These are phyloP conservation scores for Ceratocystis smalleyi DNA, from an alignment of 2,329 filamentous ascomycete species.

Conservation along the genomic window DNA sequence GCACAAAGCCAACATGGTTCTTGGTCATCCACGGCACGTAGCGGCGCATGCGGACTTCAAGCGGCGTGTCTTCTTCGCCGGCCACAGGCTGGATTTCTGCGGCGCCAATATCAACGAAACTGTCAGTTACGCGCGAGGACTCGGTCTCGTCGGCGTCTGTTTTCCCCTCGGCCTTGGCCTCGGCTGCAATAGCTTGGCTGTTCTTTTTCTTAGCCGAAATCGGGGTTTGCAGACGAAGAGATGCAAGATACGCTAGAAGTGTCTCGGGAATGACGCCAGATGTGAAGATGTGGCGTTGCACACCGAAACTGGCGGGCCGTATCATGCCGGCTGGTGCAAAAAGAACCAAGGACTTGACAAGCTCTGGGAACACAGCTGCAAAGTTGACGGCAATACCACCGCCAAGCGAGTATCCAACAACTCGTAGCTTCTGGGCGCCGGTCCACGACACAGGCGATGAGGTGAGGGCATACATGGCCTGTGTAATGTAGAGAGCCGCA, in stretches of 20 bases:
- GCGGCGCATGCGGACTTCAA: slow-evolving; percentile 33
- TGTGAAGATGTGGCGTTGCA: slow-evolving; percentile 37
- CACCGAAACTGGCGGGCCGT: slow-evolving; percentile 36
- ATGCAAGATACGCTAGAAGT: slow-evolving; percentile 34
- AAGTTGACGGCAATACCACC: slow-evolving; percentile 65
- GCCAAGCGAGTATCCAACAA: slow-evolving; percentile 71
- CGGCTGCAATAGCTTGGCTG: background rate
- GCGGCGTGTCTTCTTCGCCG: slow-evolving; percentile 21
- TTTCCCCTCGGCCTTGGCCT: background rate
- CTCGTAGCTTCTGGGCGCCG: slow-evolving; percentile 38
- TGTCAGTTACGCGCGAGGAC: slow-evolving; percentile 19
- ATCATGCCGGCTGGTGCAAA: slow-evolving; percentile 69
- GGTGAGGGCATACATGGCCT: slow-evolving; percentile 54
- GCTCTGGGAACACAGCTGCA: slow-evolving; percentile 52
- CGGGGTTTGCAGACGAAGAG: slow-evolving; percentile 33
- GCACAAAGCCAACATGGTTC: slow-evolving; percentile 42
- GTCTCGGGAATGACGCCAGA: slow-evolving; percentile 39
- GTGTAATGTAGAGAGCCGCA: slow-evolving; percentile 54
- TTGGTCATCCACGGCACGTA: slow-evolving; percentile 44
- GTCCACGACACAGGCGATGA: slow-evolving; percentile 59
- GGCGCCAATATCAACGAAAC: slow-evolving; percentile 27
- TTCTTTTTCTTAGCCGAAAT: slow-evolving; percentile 28
- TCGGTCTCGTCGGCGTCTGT: slow-evolving; percentile 5
- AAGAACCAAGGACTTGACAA: slow-evolving; percentile 56
- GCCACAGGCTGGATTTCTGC: slow-evolving; percentile 27